A percentile compares a stretch with the other conserved stretches of the same genome.
These are phyloP conservation scores for Paspalum vaginatum DNA, from an alignment of 176 grass and related monocot species.

Conservation along the genomic window DNA sequence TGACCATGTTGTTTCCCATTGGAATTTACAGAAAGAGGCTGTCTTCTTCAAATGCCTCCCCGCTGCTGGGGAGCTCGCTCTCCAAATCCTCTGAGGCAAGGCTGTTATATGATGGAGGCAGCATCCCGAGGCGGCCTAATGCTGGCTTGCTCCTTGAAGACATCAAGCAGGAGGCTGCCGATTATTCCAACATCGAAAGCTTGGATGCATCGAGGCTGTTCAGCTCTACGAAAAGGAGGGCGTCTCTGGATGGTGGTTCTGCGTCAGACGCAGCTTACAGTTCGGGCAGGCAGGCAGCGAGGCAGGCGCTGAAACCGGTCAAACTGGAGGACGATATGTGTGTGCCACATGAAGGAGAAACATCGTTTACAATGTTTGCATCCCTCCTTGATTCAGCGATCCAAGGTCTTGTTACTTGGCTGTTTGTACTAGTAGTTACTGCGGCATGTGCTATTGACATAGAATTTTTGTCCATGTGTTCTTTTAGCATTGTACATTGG, in stretches of 20 bases:
- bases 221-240: conserved; percentile 51
- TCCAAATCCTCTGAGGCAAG: conserved; percentile 70
- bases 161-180: conserved; percentile 80
- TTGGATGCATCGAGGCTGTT: conserved; percentile 58
- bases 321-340: conserved; percentile 70
- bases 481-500: not conserved
- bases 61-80: conserved; percentile 59
- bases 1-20: conserved; percentile 32
- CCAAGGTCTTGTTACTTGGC: conserved; percentile 49
- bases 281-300: conserved; percentile 41
- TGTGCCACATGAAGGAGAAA: conserved; percentile 54
- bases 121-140: conserved; percentile 78
- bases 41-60: conserved; percentile 75
- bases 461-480: not conserved
- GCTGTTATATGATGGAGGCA: conserved; percentile 64
- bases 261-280: conserved; percentile 47
- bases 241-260: conserved; percentile 55
- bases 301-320: conserved; percentile 46
- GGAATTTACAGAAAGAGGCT: conserved; percentile 58
- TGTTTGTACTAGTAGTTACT: conserved; percentile 5
- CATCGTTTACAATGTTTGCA: conserved; percentile 69
- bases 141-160: conserved; percentile 88
- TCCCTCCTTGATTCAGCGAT: conserved; percentile 93
- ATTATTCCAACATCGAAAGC: conserved; percentile 58
- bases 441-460: not conserved